Evolutionary conservation across 306 rosid genomes (phyloP).

Genomic region (Prinsepia uniflora): DNA sequence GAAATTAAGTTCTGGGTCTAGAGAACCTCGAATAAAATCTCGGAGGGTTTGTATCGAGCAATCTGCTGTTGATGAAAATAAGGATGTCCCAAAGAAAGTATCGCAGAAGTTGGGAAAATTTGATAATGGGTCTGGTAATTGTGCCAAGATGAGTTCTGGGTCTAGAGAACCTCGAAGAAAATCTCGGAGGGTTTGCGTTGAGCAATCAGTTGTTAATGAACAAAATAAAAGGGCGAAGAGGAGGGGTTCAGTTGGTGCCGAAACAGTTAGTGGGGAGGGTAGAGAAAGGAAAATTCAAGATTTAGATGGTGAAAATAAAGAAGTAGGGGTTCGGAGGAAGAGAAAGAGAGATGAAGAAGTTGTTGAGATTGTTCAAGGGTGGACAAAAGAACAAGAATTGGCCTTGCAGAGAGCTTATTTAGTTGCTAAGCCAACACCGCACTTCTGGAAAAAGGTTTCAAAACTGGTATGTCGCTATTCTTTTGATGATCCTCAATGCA

Average conservation of each 20-base stretch:
- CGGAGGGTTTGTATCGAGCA: slow-evolving; percentile 16
- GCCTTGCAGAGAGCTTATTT: slow-evolving; percentile 65
- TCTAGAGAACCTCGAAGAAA: slow-evolving; percentile 18
- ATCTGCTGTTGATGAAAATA: background rate
- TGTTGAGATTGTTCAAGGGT: slow-evolving; percentile 35
- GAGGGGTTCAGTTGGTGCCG: background rate
- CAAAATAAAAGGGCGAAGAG: background rate
- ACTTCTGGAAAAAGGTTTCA: slow-evolving; percentile 90
- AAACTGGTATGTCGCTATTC: slow-evolving; percentile 48
- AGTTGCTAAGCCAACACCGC: slow-evolving; percentile 65
- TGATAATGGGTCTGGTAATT: background rate
- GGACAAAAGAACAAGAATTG: slow-evolving; percentile 76
- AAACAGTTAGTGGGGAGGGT: slow-evolving; percentile 11
- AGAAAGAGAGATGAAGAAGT: slow-evolving; percentile 41
- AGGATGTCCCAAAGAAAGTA: background rate
- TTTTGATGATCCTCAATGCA: background rate
- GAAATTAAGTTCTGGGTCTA: slow-evolving; percentile 11
- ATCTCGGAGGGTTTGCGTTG: slow-evolving; percentile 22
- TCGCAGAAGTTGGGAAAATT: slow-evolving; percentile 12
- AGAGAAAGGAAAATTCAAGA: slow-evolving; percentile 12
- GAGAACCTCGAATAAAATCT: slow-evolving; percentile 24
- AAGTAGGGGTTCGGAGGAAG: slow-evolving; percentile 31
- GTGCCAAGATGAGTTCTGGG: background rate
- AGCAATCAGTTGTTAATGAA: slow-evolving; percentile 1
- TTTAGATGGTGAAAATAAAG: slow-evolving; percentile 2